These are phyloP conservation scores for Nephelium lappaceum DNA, from an alignment of 345 rosid genomes.

Conservation along the genomic window DNA sequence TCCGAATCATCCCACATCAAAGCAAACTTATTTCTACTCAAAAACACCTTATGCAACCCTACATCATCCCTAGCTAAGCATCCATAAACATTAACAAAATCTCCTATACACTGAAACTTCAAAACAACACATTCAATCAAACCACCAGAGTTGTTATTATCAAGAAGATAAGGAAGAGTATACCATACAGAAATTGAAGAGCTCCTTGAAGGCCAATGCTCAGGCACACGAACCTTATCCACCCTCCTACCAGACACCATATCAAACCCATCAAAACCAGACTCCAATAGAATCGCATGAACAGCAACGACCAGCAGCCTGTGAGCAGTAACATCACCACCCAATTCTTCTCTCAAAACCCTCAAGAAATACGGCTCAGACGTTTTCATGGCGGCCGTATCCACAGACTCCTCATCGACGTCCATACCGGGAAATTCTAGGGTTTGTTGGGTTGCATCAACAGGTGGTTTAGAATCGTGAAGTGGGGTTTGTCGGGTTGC, in stretches of 20 bases:
- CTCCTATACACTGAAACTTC: conserved; percentile 52
- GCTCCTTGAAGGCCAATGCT: conserved; percentile 36
- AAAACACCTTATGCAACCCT: conserved; percentile 36
- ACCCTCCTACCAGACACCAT: conserved; percentile 34
- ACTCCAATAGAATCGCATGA: conserved; percentile 72
- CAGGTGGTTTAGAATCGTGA: conserved; percentile 4
- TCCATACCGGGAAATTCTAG: conserved; percentile 27
- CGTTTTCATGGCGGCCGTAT: conserved; percentile 27
- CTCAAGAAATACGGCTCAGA: conserved; percentile 66
- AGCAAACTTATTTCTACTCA: conserved; percentile 50
- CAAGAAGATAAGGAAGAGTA: conserved; percentile 58
- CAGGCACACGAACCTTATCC: conserved; percentile 47
- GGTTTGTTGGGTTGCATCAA: background rate
- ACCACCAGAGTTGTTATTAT: conserved; percentile 18
- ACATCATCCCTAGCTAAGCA: conserved; percentile 36
- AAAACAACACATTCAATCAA: conserved; percentile 39
- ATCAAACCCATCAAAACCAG: conserved; percentile 63
- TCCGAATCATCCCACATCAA: conserved; percentile 34
- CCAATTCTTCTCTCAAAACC: conserved; percentile 52
- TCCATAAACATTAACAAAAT: conserved; percentile 60
- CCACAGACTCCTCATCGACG: conserved; percentile 25
- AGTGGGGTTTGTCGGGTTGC: background rate
- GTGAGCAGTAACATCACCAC: conserved; percentile 35
- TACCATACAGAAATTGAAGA: conserved; percentile 51
- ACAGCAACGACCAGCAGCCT: conserved; percentile 54